Evolutionary conservation across 108 stramenopile species (phyloP).

Genomic region (Cyclotella choctawhatcheeana): DNA sequence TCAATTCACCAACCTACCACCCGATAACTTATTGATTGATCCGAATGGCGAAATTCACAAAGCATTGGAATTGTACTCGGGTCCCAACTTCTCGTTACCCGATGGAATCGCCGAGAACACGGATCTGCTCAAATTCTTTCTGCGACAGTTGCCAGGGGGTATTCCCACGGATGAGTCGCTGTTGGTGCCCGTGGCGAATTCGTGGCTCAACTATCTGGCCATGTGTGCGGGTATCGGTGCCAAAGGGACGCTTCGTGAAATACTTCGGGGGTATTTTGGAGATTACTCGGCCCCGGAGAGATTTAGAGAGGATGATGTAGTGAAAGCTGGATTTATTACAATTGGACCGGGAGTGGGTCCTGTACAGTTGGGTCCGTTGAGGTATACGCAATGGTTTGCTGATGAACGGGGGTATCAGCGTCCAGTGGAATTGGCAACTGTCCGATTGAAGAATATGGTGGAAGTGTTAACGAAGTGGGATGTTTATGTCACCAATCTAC

Average conservation of each 20-base stretch:
- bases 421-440: slow-evolving; percentile 77
- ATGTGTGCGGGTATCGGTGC: slow-evolving; percentile 83
- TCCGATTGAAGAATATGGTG: slow-evolving; percentile 69
- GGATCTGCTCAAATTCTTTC: slow-evolving; percentile 22
- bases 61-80: slow-evolving; percentile 43
- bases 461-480: slow-evolving; percentile 71
- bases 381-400: slow-evolving; percentile 35
- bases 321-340: slow-evolving; percentile 47
- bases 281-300: slow-evolving; percentile 72
- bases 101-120: slow-evolving; percentile 27
- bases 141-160: slow-evolving; percentile 37
- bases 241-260: slow-evolving; percentile 68
- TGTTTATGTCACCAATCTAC: slow-evolving; percentile 60
- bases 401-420: slow-evolving; percentile 71
- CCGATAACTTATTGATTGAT: slow-evolving; percentile 48
- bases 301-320: slow-evolving; percentile 56
- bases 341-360: slow-evolving; percentile 33
- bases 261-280: slow-evolving; percentile 72
- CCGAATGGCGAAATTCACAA: slow-evolving; percentile 48
- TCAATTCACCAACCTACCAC: slow-evolving; percentile 45
- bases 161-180: slow-evolving; percentile 19
- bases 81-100: slow-evolving; percentile 64
- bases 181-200: slow-evolving; percentile 39
- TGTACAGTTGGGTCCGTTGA: slow-evolving; percentile 24
- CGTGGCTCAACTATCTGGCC: slow-evolving; percentile 80